Percentiles rank a stretch among this genome's conserved stretches.
These are phyloP conservation scores for Cyclotella baltica DNA, from an alignment of 108 stramenopile genomes.

Conservation along the genomic window DNA sequence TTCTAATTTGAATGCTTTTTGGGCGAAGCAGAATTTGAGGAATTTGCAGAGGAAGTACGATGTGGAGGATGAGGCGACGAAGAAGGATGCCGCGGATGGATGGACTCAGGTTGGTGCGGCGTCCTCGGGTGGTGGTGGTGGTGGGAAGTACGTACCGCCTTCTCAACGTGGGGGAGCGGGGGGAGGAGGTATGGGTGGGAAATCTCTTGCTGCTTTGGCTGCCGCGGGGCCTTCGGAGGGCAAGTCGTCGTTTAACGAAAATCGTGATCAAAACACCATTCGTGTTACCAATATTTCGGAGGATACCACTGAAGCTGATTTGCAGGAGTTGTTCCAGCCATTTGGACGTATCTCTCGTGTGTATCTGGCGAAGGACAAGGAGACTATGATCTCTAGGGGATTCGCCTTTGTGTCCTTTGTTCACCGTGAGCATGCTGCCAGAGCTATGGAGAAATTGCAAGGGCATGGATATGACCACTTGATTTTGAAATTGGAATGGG, in stretches of 20 bases:
- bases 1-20: slow-evolving; percentile 89
- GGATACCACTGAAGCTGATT: slow-evolving; percentile 95
- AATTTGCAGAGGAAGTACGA: slow-evolving; percentile 91
- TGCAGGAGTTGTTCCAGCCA: slow-evolving; percentile 92
- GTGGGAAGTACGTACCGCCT: slow-evolving; percentile 88
- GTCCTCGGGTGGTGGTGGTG: slow-evolving; percentile 40
- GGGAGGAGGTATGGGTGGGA: slow-evolving; percentile 63
- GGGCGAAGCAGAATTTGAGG: slow-evolving; percentile 90
- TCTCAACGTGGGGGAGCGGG: slow-evolving; percentile 56
- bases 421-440: slow-evolving; percentile 89
- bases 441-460: slow-evolving; percentile 95
- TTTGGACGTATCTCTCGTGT: slow-evolving; percentile 97
- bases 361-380: slow-evolving; percentile 97
- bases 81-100: slow-evolving; percentile 66
- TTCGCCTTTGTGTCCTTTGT: slow-evolving; percentile 98
- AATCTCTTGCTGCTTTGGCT: slow-evolving; percentile 61
- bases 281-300: slow-evolving; percentile 99
- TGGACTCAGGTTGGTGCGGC: slow-evolving; percentile 74
- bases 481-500: slow-evolving; percentile 99
- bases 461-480: slow-evolving; percentile 99
- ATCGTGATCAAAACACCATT: slow-evolving; percentile 94
- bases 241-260: slow-evolving; percentile 43
- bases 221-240: slow-evolving; percentile 42
- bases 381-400: slow-evolving; percentile 91
- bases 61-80: slow-evolving; percentile 63